Base-by-base conservation (phyloP, 2,329 filamentous ascomycete genomes). In the Pyrenophora graminea region DNA sequence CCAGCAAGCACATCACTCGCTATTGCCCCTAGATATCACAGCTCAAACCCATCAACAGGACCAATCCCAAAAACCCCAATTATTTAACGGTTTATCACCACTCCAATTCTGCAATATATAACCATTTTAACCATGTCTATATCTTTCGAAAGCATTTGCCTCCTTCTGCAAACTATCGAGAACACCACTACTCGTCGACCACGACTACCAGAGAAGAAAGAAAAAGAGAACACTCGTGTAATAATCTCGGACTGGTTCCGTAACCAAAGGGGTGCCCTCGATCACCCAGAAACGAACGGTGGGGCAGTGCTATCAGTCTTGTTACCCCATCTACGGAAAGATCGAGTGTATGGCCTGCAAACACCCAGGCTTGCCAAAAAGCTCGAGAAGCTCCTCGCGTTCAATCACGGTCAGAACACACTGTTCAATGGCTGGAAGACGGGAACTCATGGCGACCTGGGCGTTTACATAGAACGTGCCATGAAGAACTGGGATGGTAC, bases 301-400 rank as follows among this genome's bases (percentile, higher is more conserved):
- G 76, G 83, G 1, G 87, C 89, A 2, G 74, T 96, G 1, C 76
- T 96, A 0, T 92, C 89, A 1, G 86, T 87, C 2, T 73, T 97
- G 0, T 81, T 95, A 0, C 90, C 91, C 0, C 86, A 91, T 56
- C 85, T 82, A 58, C 81, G 91, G 45, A 86, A 85, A 2, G 91
- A 96, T 66, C 83, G 90, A 23, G 88, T 93, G 2, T 96, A 92
- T 68, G 82, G 80, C 32, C 78, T 96, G 1, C 84, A 89, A 64
- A 76, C 83, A 25, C 67, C 75, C 7, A 79, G 76, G 0, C 77
- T 96, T 0, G 82, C 86, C 48, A 83, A 80, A 44, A 82, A 90
- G n/a, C 79, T 96, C 13, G 82, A 80, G 3, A 82, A 85, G 27
- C 82, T 84, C 17, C 77, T 93, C n/a, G 72, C 80, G 4, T 79